phyloP scores from a whole-genome alignment of 352 stramenopile genomes.

The Globisporangium alternatum region DNA sequence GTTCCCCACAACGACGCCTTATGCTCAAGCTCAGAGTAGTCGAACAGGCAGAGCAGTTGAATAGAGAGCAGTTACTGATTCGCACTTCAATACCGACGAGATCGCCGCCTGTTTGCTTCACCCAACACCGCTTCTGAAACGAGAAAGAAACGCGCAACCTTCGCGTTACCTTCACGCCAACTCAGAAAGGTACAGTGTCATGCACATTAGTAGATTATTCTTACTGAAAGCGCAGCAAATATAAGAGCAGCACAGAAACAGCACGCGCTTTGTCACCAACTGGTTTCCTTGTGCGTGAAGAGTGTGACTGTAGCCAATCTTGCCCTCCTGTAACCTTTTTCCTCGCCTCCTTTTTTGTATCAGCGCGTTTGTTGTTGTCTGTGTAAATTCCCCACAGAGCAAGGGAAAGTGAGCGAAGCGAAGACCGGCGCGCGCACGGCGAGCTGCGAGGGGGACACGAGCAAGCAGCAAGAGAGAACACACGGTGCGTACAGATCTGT shows the following conservation, averaged over 20 bases:
- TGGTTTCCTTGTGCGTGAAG: background rate
- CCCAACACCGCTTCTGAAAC: background rate
- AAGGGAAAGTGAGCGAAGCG: background rate
- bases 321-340: slow-evolving; percentile 7
- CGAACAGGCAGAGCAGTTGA: too few species aligned
- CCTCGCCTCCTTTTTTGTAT: slow-evolving; percentile 5
- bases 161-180: background rate
- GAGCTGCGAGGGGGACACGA: background rate
- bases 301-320: background rate
- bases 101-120: background rate
- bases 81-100: background rate
- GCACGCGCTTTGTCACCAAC: background rate
- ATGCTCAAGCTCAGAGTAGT: too few species aligned
- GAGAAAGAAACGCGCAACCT: slow-evolving; percentile 4
- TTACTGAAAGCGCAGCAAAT: background rate
- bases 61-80: too few species aligned
- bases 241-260: background rate
- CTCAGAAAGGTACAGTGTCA: background rate
- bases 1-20: too few species aligned
- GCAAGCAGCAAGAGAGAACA: background rate
- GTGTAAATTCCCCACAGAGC: background rate
- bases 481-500: background rate
- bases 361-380: too few species aligned
- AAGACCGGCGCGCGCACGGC: background rate
- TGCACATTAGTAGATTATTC: background rate